Base-by-base conservation (phyloP, 192 early-diverging fungal genomes). In the Backusella parvicylindrica region DNA sequence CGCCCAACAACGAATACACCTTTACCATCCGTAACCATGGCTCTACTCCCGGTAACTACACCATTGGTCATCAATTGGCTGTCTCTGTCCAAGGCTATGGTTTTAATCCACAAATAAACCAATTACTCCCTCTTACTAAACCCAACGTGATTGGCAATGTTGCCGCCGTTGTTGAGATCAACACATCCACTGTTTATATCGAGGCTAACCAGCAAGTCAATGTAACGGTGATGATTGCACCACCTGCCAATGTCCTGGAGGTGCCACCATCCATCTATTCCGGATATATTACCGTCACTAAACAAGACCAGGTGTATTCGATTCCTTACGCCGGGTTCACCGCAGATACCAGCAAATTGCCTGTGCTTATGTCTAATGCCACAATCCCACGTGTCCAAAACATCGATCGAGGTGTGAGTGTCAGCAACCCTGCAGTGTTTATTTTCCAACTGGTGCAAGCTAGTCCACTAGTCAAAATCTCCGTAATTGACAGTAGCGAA, bases 21-120 rank as follows among this genome's bases (percentile, higher is more conserved):
- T 40, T 89, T 41, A 83, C 75, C 3, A 68, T 89, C 33, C 81
- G 66, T 36, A 89, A 89, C 68, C 28, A 31, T 36, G 82, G 79
- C 6, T 60, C 76, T 21, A 63, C 77, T 11, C 64, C 72, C 1
- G 63, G 66, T 18, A 72, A 81, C 23, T 87, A 79, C 36, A 65
- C 13, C 1, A 16, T 89, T 13, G 56, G 64, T 21, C 84, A 89
- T 70, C 28, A 75, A 1, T 30, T 77, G 3, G 80, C 88, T 1
- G 79, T 70, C 41, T 75, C 86, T 38, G 73, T 83, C 0, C 81
- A 84, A 76, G 86, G 80, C 1, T 87, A 83, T 78, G 69, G 32
- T 15, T 13, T 23, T 0, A 68, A 73, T 41, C 26, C 38, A 8
- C 72, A 40, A 60, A 2, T 37, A 1, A 23, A 60, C 3, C 2